phyloP scores from a whole-genome alignment of 371 early-diverging fungal genomes.

The Rhizopus microsporus region DNA sequence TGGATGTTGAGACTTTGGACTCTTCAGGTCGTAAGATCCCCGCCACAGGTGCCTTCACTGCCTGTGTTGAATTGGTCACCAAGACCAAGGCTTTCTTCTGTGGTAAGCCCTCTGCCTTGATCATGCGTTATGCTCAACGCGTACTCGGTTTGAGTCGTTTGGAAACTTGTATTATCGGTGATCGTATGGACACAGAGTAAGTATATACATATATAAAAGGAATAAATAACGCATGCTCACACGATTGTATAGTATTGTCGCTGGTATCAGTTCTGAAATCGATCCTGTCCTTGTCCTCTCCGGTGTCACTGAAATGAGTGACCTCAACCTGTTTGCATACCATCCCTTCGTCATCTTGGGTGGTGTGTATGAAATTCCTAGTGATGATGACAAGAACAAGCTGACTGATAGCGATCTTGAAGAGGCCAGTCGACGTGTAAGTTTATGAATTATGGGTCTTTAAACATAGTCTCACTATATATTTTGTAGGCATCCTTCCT shows the following conservation, averaged over 20 bases:
- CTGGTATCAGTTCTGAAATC: slow-evolving; percentile 61
- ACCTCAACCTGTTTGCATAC: slow-evolving; percentile 57
- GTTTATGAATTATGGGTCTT: background rate
- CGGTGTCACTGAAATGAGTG: slow-evolving; percentile 60
- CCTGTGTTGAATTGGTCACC: slow-evolving; percentile 61
- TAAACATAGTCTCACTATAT: background rate
- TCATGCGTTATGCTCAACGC: slow-evolving; percentile 67
- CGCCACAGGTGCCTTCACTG: slow-evolving; percentile 64
- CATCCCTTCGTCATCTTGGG: slow-evolving; percentile 62
- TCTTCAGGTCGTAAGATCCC: slow-evolving; percentile 60
- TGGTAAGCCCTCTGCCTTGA: slow-evolving; percentile 68
- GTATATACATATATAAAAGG: background rate
- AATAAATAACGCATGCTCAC: background rate
- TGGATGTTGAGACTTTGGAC: slow-evolving; percentile 64
- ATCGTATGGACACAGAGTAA: slow-evolving; percentile 72
- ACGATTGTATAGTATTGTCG: slow-evolving; percentile 37
- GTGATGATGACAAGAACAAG: slow-evolving; percentile 40
- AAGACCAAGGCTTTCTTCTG: slow-evolving; percentile 70
- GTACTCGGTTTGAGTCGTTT: slow-evolving; percentile 58
- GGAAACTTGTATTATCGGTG: slow-evolving; percentile 71
- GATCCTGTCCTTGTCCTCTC: slow-evolving; percentile 67
- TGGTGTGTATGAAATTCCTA: slow-evolving; percentile 63
- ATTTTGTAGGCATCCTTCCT: slow-evolving; percentile 14
- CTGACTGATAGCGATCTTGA: slow-evolving; percentile 44
- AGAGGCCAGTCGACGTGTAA: slow-evolving; percentile 48